A percentile compares a stretch with the other conserved stretches of the same genome.
These are phyloP conservation scores for Capronia coronata DNA, from an alignment of 2,329 filamentous ascomycete species.

Conservation along the genomic window DNA sequence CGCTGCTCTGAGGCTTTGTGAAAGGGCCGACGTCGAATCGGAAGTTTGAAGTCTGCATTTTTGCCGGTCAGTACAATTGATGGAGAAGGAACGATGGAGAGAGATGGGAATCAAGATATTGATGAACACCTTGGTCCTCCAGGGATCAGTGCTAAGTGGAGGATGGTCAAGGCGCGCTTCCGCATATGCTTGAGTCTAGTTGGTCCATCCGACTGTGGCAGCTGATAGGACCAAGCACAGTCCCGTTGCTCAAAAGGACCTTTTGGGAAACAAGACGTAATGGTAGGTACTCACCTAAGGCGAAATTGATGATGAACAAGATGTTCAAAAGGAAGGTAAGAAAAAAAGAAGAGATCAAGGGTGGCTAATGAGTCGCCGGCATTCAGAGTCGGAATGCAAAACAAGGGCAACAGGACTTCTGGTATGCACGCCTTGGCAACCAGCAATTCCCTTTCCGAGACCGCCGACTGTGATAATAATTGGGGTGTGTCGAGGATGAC, in stretches of 20 bases:
- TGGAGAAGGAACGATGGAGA: constrained; percentile 11
- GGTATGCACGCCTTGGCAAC: constrained; percentile 24
- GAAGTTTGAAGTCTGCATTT: constrained; percentile 26
- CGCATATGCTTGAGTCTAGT: constrained; percentile 6
- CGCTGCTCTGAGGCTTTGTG: constrained; percentile 13
- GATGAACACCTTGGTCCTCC: constrained; percentile 20
- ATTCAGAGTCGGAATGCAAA: constrained; percentile 18
- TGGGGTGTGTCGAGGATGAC: constrained; percentile 5
- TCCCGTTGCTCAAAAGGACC: constrained; percentile 9
- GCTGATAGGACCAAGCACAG: constrained; percentile 14
- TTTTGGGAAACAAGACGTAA: background rate
- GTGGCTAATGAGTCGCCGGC: constrained; percentile 11
- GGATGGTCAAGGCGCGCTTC: constrained; percentile 22
- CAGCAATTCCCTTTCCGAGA: constrained; percentile 13
- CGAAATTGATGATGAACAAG: constrained; percentile 6
- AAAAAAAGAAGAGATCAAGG: constrained; percentile 1
- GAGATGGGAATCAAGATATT: constrained; percentile 12
- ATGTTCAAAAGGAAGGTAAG: constrained; percentile 8
- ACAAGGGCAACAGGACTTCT: constrained; percentile 20
- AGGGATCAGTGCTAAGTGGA: constrained; percentile 23
- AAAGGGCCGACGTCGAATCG: constrained; percentile 14
- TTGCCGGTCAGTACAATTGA: constrained; percentile 13
- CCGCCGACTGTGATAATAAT: constrained; percentile 5
- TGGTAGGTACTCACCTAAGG: constrained; percentile 14
- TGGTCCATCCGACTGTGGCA: constrained; percentile 13